Conservation (phyloP, 257 asterid genomes). For the Lycium ferocissimum region DNA sequence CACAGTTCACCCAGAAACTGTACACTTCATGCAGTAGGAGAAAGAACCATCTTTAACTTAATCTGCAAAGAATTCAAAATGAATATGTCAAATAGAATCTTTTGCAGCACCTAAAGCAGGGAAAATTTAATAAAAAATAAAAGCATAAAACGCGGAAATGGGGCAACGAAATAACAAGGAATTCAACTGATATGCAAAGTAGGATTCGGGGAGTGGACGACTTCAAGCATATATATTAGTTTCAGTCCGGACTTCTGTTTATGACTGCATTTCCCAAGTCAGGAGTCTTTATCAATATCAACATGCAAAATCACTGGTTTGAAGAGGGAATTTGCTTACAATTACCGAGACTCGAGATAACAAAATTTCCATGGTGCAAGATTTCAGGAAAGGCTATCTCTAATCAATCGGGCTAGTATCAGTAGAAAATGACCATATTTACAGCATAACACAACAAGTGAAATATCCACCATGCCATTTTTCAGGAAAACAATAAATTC, state of each 20-base stretch:
- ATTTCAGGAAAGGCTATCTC: slow-evolving; percentile 1
- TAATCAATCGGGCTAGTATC: not conserved
- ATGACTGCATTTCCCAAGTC: not conserved
- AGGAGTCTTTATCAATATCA: not conserved
- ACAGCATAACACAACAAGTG: not conserved
- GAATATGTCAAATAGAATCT: not conserved
- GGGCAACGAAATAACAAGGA: not conserved
- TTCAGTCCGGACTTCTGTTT: not conserved
- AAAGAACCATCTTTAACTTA: not conserved
- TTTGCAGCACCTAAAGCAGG: not conserved
- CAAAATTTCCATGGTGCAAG: not conserved
- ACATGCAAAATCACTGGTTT: slow-evolving; percentile 8
- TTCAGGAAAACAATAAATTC: no score
- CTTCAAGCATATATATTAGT: not conserved
- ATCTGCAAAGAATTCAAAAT: slow-evolving; percentile 16
- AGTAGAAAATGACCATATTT: not conserved
- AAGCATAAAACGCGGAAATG: not conserved
- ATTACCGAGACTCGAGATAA: not conserved
- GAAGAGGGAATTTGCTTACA: not conserved
- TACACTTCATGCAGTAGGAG: slow-evolving; percentile 11
- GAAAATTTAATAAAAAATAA: not conserved
- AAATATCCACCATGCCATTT: not conserved
- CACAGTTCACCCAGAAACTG: slow-evolving; percentile 22
- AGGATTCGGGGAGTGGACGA: slow-evolving; percentile 4
- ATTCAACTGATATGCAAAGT: not conserved